Evolutionary conservation across 1,284 basidiomycete genomes (phyloP).

Genomic region (Farysia itapuensis): DNA sequence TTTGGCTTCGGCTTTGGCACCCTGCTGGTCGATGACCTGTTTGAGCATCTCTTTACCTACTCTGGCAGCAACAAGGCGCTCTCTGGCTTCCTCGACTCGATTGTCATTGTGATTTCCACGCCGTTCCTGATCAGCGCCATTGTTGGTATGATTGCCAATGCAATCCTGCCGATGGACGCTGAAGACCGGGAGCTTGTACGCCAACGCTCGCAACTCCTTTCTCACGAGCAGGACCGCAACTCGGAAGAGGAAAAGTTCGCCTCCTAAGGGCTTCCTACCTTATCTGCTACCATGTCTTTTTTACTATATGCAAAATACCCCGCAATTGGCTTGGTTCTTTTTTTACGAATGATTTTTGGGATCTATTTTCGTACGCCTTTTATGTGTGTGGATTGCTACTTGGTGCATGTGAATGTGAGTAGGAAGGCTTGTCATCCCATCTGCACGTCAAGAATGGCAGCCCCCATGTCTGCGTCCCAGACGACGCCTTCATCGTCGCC

Average conservation of each 20-base stretch:
- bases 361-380: too few relatives aligned
- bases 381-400: too few relatives aligned
- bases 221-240: neutral
- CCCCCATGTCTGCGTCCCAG: slow-evolving; percentile 28
- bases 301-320: too few relatives aligned
- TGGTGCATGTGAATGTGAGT: too few relatives aligned
- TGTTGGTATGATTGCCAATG: slow-evolving; percentile 52
- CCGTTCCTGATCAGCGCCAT: slow-evolving; percentile 71
- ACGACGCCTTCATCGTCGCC: slow-evolving; percentile 13
- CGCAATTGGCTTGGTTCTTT: too few relatives aligned
- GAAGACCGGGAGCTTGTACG: slow-evolving; percentile 20
- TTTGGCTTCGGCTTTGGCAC: slow-evolving; percentile 74
- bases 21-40: slow-evolving; percentile 60
- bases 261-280: too few relatives aligned
- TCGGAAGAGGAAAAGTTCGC: neutral
- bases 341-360: too few relatives aligned
- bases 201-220: neutral
- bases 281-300: too few relatives aligned
- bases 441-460: too few relatives aligned
- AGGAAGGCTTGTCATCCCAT: too few relatives aligned
- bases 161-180: slow-evolving; percentile 41
- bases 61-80: slow-evolving; percentile 65
- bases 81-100: slow-evolving; percentile 73
- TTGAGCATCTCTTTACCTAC: slow-evolving; percentile 62
- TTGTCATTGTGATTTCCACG: slow-evolving; percentile 70